Base-by-base conservation (phyloP, 257 asterid species). In the Solanum gracilifrons region DNA sequence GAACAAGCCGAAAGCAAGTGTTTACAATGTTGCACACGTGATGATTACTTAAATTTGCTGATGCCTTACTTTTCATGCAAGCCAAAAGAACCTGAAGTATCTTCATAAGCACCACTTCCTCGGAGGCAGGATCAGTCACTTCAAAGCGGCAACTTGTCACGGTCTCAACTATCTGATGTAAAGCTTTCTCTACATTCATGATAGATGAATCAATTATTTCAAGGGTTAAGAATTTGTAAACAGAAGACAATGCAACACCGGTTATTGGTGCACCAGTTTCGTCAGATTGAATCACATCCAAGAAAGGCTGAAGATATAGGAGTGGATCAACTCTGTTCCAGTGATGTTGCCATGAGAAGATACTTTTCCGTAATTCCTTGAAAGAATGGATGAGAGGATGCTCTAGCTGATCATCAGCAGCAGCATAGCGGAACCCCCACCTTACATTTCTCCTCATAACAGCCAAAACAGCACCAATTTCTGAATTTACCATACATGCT, bases 251-350 rank as follows among this genome's bases (percentile, higher is more conserved):
- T 58, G 87, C 87, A 36, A 84, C 87, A 84, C 87, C 87, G 1
- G 77, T 84, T 62, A 84, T 84, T 84, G 87, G 87, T 84, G 87
- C 87, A 62, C 87, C 87, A 60, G 87, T 84, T 62, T 84, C 87
- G 5, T 84, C 87, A 84, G 87, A 84, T 84, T 84, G 62, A 84
- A 84, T 84, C 87, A 84, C 87, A 84, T 84, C 87, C 77, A 84
- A 84, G 60, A 84, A 84, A 36, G 87, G 87, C 33, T 35, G 55
- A 60, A 84, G 87, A 66, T 84, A 84, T 66, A 84, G 31, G 60
- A 62, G 75, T 18, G 76, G 87, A 35, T 84, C 76, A 33, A 84
- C 76, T 60, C 76, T 33, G 77, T 62, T 60, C 87, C 87, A 84
- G 20, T 62, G 87, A 66, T 62, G 35, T 84, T 60, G 32, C 87